These are phyloP conservation scores for Podila minutissima DNA, from an alignment of 192 early-diverging fungal genomes.

Conservation along the genomic window DNA sequence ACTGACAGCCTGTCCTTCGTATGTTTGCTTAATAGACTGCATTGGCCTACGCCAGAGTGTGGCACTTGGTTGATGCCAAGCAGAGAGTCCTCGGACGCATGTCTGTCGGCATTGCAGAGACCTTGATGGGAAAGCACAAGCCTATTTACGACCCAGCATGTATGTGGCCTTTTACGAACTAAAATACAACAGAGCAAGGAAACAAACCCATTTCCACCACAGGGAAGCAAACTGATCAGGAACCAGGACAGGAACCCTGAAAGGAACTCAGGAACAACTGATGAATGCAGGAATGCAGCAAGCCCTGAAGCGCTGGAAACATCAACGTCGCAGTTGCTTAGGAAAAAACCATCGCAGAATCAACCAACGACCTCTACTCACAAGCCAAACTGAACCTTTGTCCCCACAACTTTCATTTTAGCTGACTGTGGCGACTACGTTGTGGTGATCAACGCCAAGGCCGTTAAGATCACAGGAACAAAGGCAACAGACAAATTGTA, in stretches of 20 bases:
- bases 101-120: conserved; percentile 84
- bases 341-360: too few species aligned
- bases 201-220: too few species aligned
- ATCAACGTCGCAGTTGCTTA: too few species aligned
- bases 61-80: conserved; percentile 92
- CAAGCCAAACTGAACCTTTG: background rate
- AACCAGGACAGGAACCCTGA: too few species aligned
- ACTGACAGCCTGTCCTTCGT: background rate
- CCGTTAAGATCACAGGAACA: conserved; percentile 82
- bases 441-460: conserved; percentile 91
- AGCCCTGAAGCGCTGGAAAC: too few species aligned
- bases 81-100: conserved; percentile 89
- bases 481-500: conserved; percentile 90
- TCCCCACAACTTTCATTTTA: conserved; percentile 21
- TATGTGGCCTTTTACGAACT: conserved; percentile 35
- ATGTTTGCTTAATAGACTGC: conserved; percentile 64
- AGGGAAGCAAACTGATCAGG: background rate
- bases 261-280: too few species aligned
- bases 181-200: too few species aligned
- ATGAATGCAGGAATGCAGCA: too few species aligned
- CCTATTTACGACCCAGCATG: conserved; percentile 89
- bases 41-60: conserved; percentile 87
- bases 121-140: conserved; percentile 97
- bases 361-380: background rate
- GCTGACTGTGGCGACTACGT: conserved; percentile 97